Percentiles rank a stretch among this genome's conserved stretches.
Evolutionary conservation across 495 filamentous ascomycete species (phyloP).

Genomic region (Ascodesmis nigricans): DNA sequence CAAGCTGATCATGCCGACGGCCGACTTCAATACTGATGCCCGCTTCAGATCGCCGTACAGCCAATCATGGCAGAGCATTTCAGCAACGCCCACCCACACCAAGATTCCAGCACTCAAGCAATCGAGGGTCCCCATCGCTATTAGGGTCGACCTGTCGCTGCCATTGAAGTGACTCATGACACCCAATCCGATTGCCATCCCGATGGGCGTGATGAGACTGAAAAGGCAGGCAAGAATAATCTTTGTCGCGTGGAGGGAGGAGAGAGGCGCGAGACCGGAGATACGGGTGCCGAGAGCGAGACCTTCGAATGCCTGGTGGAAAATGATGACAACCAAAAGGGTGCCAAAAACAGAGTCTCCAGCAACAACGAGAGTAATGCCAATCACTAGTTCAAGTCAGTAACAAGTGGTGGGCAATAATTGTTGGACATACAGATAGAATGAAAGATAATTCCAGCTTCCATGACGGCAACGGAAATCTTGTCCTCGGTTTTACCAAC

Average conservation of each 20-base stretch:
- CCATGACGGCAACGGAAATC: constrained; percentile 39
- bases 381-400: constrained; percentile 28
- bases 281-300: constrained; percentile 55
- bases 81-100: constrained; percentile 36
- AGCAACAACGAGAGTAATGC: constrained; percentile 35
- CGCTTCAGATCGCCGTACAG: constrained; percentile 25
- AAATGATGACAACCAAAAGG: constrained; percentile 36
- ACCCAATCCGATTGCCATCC: constrained; percentile 39
- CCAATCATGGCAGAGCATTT: constrained; percentile 39
- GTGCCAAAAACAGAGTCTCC: constrained; percentile 34
- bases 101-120: constrained; percentile 36
- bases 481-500: constrained; percentile 24
- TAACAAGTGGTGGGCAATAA: background rate
- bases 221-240: constrained; percentile 29
- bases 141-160: constrained; percentile 30
- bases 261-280: constrained; percentile 28
- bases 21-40: constrained; percentile 15
- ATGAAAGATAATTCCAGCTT: constrained; percentile 52
- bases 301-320: constrained; percentile 60
- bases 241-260: constrained; percentile 22
- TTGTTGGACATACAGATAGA: constrained; percentile 30
- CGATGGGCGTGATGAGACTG: constrained; percentile 34
- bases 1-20: constrained; percentile 21
- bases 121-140: constrained; percentile 37
- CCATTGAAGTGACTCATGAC: constrained; percentile 33